Evolutionary conservation across 768 basidiomycete species (phyloP), one percentile per base, ranked within the genome.

Genomic region (Trametes coccinea): DNA sequence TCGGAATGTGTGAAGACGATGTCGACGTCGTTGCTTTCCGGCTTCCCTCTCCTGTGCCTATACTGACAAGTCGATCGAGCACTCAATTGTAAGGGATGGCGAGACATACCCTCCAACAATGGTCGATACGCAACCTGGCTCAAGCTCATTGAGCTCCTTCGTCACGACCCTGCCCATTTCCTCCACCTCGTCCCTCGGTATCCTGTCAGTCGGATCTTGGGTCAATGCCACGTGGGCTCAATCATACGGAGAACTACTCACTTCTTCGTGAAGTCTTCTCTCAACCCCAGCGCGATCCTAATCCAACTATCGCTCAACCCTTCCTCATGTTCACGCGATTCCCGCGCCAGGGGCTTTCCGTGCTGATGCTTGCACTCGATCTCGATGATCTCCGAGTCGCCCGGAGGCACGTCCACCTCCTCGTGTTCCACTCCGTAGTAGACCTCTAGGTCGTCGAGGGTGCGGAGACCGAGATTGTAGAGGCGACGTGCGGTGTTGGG

Each of bases 11-110:
- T 90, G 70, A 96, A 89, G 1, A 97, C 84, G 58, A 98, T 89
- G 68, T 98, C 95, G 33, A 94, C 86, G 70, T 97, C 95, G 67
- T 89, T 92, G 69, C 89, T 92, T 61, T 85, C 75, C 2, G 75
- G 68, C 71, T 96, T 96, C 1, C 95, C 95, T 57, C 95, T 78
- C 31, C 95, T 85, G 74, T 95, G 92, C 5, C 93, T 94, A 57
- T 6, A 44, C 29, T 46, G 22, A 22, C 22, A 22, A 22, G 22
- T 22, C 22, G 22, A 22, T 22, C 22, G 22, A 22, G 22, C 22
- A 22, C 22, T 22, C 22, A 22, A 22, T 7, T 8, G 3, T 10
- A n/a, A 58, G 14, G 13, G 5, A 49, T 47, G 17, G 33, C 43
- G 53, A 39, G 8, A 75, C 85, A 64, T 53, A 91, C 92, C 94